Evolutionary conservation across 306 rosid genomes (phyloP).

Genomic region (Myrica gale): DNA sequence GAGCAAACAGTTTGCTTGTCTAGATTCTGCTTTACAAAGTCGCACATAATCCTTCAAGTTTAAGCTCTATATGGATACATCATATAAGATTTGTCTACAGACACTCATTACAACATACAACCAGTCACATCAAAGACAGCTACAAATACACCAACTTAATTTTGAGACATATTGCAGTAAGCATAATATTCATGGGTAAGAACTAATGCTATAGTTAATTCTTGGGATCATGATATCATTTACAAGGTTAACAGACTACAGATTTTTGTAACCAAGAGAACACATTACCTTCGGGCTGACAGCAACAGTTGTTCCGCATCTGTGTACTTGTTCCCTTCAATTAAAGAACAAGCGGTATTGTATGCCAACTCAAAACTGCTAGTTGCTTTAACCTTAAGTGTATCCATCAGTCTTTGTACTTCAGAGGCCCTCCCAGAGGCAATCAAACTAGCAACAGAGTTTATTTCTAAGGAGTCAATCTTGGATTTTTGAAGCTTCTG

Average conservation of each 20-base stretch:
- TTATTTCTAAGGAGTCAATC: slow-evolving; percentile 77
- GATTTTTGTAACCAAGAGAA: slow-evolving; percentile 19
- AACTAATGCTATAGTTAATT: neutral
- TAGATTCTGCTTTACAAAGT: neutral
- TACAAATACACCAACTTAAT: slow-evolving; percentile 10
- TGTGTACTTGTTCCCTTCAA: slow-evolving; percentile 61
- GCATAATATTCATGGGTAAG: neutral
- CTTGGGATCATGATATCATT: neutral
- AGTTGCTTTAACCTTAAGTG: slow-evolving; percentile 70
- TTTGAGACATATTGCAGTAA: neutral
- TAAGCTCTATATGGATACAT: neutral
- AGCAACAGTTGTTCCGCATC: slow-evolving; percentile 91
- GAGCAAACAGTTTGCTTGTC: neutral
- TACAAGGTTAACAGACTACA: slow-evolving; percentile 6
- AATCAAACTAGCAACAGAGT: slow-evolving; percentile 75
- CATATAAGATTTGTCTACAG: slow-evolving; percentile 7
- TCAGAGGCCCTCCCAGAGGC: slow-evolving; percentile 83
- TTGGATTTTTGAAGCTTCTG: slow-evolving; percentile 80
- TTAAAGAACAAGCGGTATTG: slow-evolving; percentile 84
- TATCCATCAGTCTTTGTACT: slow-evolving; percentile 72
- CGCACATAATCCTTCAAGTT: neutral
- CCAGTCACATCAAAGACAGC: slow-evolving; percentile 1
- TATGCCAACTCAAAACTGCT: slow-evolving; percentile 92
- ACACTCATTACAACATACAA: neutral
- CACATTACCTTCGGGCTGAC: slow-evolving; percentile 72